Percentiles rank a stretch among this genome's conserved stretches.
Evolutionary conservation across 1,284 basidiomycete species (phyloP).

Genomic region (Ganoderma multipileum): DNA sequence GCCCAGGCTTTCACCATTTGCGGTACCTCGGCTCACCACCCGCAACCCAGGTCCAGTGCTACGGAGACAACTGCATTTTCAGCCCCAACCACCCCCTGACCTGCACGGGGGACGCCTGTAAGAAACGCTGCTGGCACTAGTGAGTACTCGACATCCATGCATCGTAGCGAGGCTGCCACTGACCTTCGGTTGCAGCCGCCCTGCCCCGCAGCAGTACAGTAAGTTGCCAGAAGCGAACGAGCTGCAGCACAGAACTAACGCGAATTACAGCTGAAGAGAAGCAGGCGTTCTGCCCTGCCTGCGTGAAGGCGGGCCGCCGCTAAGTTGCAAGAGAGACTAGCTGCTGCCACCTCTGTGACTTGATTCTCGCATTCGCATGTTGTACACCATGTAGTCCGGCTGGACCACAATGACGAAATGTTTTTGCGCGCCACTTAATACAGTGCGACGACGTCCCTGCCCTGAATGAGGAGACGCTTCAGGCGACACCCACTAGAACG

Average conservation of each 20-base stretch:
- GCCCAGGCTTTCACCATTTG: background rate
- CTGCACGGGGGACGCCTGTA: constrained; percentile 60
- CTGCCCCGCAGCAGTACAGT: constrained; percentile 75
- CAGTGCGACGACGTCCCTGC: background rate
- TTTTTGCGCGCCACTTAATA: background rate
- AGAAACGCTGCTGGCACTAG: constrained; percentile 75
- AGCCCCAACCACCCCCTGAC: constrained; percentile 61
- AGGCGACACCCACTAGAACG: background rate
- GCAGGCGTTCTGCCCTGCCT: constrained; percentile 51
- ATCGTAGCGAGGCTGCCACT: background rate
- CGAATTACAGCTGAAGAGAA: constrained; percentile 50
- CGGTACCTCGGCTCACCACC: constrained; percentile 2
- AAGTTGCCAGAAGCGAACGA: constrained; percentile 21
- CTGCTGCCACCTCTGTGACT: background rate
- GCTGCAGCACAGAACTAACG: background rate
- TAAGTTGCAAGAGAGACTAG: constrained; percentile 1
- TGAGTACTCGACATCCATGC: constrained; percentile 43
- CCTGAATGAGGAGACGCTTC: background rate
- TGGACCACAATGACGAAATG: background rate
- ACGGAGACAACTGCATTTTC: constrained; percentile 66
- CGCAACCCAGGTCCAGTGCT: constrained; percentile 65
- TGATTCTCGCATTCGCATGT: background rate
- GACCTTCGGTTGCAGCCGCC: constrained; percentile 50
- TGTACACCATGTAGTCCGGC: constrained; percentile 6
- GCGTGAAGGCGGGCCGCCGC: constrained; percentile 28